phyloP scores from a whole-genome alignment of 352 stramenopile genomes.

The Phytophthora litchii region DNA sequence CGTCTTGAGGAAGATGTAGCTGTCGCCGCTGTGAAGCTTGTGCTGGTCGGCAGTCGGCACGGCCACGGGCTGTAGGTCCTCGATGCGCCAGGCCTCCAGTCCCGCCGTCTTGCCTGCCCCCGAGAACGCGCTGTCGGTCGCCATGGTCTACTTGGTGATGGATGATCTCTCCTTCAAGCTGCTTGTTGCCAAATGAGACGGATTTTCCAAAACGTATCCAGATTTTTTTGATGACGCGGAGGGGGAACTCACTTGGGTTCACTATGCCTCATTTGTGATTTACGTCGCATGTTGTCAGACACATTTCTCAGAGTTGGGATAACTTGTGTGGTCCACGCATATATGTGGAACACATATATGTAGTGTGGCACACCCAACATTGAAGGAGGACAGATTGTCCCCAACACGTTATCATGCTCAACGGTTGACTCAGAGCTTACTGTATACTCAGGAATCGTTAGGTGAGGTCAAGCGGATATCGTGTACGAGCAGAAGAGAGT shows the following conservation, averaged over 20 bases:
- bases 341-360: neutral
- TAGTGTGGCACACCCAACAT: neutral
- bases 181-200: constrained; percentile 34
- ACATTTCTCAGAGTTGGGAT: constrained; percentile 22
- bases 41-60: constrained; percentile 66
- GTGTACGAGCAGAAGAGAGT: neutral
- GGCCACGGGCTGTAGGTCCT: constrained; percentile 76
- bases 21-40: constrained; percentile 95
- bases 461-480: no score
- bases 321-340: constrained; percentile 6
- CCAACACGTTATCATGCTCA: constrained; percentile 9
- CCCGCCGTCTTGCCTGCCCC: constrained; percentile 65
- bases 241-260: constrained; percentile 13
- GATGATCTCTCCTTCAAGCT: constrained; percentile 30
- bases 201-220: constrained; percentile 28
- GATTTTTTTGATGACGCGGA: constrained; percentile 5
- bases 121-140: constrained; percentile 64
- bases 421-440: no score
- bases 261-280: constrained; percentile 33
- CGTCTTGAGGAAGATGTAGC: constrained; percentile 96
- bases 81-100: constrained; percentile 86
- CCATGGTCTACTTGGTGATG: constrained; percentile 43
- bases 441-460: no score
- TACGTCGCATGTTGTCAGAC: constrained; percentile 3
- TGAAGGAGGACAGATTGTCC: neutral